Evolutionary conservation across 75 land plant genomes (phyloP), one percentile per base, ranked within the genome.

Genomic region (Selaginella tamariscina): DNA sequence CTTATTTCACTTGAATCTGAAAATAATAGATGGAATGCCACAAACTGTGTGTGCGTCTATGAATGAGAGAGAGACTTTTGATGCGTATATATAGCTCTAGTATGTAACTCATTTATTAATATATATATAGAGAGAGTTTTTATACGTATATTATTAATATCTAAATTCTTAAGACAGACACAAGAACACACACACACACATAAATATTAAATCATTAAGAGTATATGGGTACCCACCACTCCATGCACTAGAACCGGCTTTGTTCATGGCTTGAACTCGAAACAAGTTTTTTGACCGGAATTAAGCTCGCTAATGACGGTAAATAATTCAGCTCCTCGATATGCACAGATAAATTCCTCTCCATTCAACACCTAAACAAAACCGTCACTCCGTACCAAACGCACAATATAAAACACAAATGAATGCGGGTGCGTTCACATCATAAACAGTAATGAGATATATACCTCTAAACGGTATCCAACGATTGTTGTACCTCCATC

Each of bases 251-350:
- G 68, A 63, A 31, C 73, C 73, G 13, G 32, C 65, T 49, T 71
- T 71, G 69, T 71, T 71, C 33, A 71, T 13, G 24, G 73, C 73
- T 66, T 71, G 73, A 15, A 71, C 73, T 71, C 31, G 39, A 71
- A 71, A 71, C 54, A 29, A 2, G 32, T 64, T 24, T 33, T 62
- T 23, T 29, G 54, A 32, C 73, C 73, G n/a, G 73, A 66, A 29
- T 33, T 32, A 27, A 71, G 54, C 11, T 63, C 54, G 33, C 28
- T 31, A 24, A 71, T 28, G 26, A 21, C 73, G 64, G 24, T 30
- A 27, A 23, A 59, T 27, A 30, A 33, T 26, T 71, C 44, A 62
- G 24, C 54, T 28, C 65, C 73, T 56, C 33, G 69, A 29, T 63
- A 71, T 29, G 64, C 31, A 26, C 44, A 26, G 30, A 71, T 8